Evolutionary conservation across 1,139 yeast species (phyloP).

Genomic region (Geotrichum reessii): DNA sequence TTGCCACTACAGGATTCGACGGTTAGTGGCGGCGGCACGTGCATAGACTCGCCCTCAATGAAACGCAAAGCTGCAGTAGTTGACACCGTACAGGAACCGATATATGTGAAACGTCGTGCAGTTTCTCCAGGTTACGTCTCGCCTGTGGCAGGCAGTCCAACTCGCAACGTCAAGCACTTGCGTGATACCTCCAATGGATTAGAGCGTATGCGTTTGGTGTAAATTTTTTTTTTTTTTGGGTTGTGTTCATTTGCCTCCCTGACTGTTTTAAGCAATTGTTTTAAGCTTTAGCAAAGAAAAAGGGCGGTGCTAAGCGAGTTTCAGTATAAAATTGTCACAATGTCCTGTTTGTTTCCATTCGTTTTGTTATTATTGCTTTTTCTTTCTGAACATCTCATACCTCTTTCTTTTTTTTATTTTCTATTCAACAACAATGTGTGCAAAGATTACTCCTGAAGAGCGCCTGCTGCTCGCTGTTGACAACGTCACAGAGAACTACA

Average conservation of each 20-base stretch:
- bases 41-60: constrained; percentile 17
- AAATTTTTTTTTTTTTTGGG: not conserved
- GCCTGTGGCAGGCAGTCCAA: constrained; percentile 25
- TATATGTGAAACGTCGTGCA: constrained; percentile 30
- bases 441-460: constrained; percentile 16
- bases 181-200: constrained; percentile 31
- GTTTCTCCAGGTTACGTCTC: constrained; percentile 30
- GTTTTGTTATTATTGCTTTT: not conserved
- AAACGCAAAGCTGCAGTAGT: constrained; percentile 25
- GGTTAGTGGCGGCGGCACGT: not conserved
- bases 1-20: not conserved
- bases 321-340: not conserved
- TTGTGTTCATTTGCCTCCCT: not conserved
- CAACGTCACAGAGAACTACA: constrained; percentile 14
- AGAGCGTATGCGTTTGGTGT: constrained; percentile 26
- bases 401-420: not conserved
- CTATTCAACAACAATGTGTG: not conserved
- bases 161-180: constrained; percentile 30
- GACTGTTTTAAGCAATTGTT: not conserved
- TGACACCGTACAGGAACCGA: constrained; percentile 25
- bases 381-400: not conserved
- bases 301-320: not conserved
- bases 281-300: not conserved
- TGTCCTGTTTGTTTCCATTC: not conserved
- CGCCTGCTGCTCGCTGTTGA: constrained; percentile 8